Conservation (phyloP, 257 asterid species). For the Plantago elongata region DNA sequence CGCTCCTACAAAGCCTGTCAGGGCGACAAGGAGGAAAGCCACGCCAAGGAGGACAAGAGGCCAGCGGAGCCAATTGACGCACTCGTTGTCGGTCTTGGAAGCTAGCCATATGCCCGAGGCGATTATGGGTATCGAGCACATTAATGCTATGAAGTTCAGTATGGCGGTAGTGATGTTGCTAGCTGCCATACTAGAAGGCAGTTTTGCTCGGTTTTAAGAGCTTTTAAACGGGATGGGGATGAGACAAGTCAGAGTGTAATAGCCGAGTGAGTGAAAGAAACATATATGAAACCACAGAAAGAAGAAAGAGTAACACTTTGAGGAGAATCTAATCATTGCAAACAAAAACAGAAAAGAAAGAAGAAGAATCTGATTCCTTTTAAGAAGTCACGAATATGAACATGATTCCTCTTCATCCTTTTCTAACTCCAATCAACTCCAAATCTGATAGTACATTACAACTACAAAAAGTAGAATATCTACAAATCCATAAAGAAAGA, state of each 20-base stretch:
- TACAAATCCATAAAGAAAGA: conserved; percentile 21
- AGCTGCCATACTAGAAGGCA: conserved; percentile 43
- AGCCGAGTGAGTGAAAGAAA: too few relatives aligned
- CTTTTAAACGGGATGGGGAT: too few relatives aligned
- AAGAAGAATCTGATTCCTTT: conserved; percentile 21
- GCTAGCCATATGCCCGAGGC: conserved; percentile 90
- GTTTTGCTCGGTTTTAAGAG: too few relatives aligned
- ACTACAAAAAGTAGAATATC: conserved; percentile 22
- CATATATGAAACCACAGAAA: not conserved
- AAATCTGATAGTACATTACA: conserved; percentile 10
- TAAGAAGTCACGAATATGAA: conserved; percentile 11
- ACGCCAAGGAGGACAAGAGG: conserved; percentile 73
- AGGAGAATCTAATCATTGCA: too few relatives aligned
- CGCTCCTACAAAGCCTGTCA: conserved; percentile 86
- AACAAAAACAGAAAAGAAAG: too few relatives aligned
- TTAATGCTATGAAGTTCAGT: conserved; percentile 74
- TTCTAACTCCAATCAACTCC: not conserved
- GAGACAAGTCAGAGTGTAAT: too few relatives aligned
- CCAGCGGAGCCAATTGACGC: conserved; percentile 98
- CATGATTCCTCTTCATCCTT: conserved; percentile 7
- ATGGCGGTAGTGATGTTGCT: conserved; percentile 87
- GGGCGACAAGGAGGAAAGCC: conserved; percentile 55
- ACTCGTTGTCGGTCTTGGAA: conserved; percentile 82
- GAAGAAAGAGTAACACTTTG: not conserved
- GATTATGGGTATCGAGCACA: conserved; percentile 90